Evolutionary conservation across 768 basidiomycete genomes (phyloP).

Genomic region (Rhodotorula diobovata): DNA sequence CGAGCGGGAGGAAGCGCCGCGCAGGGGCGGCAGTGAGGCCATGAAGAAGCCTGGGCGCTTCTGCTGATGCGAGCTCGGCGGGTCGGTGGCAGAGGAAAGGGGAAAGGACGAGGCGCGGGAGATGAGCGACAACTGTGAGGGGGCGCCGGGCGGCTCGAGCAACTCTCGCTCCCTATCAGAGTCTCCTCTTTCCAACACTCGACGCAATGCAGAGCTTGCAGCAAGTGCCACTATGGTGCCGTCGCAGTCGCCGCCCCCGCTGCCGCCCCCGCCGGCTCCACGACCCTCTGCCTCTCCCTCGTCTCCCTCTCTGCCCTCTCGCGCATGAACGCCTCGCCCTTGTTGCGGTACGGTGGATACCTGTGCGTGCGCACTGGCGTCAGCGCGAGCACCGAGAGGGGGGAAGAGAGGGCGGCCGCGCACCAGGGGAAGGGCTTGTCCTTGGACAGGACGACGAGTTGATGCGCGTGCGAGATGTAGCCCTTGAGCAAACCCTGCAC

Average conservation of each 20-base stretch:
- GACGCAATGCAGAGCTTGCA: too few species aligned
- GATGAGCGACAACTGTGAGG: too few species aligned
- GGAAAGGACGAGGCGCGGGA: too few species aligned
- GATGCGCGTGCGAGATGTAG: conserved; percentile 92
- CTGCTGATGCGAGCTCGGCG: too few species aligned
- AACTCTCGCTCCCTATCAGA: too few species aligned
- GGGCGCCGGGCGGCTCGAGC: too few species aligned
- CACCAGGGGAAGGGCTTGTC: conserved; percentile 49
- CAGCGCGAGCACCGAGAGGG: not conserved
- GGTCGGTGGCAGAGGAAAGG: too few species aligned
- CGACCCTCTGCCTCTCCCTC: not conserved
- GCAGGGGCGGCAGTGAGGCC: not conserved
- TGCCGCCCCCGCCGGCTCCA: not conserved
- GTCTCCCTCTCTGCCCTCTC: conserved; percentile 8
- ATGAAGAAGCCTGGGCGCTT: not conserved
- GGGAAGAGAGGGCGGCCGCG: not conserved
- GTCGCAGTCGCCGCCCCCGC: not conserved
- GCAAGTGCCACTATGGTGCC: not conserved
- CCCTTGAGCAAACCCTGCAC: conserved; percentile 73
- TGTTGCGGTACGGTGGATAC: not conserved
- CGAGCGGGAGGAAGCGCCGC: too few species aligned
- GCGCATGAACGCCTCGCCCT: not conserved
- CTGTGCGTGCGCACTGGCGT: not conserved
- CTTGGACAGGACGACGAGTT: conserved; percentile 85
- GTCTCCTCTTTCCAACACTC: too few species aligned